Evolutionary conservation across 441 rosid species (phyloP).

Genomic region (Euphorbia corollata): DNA sequence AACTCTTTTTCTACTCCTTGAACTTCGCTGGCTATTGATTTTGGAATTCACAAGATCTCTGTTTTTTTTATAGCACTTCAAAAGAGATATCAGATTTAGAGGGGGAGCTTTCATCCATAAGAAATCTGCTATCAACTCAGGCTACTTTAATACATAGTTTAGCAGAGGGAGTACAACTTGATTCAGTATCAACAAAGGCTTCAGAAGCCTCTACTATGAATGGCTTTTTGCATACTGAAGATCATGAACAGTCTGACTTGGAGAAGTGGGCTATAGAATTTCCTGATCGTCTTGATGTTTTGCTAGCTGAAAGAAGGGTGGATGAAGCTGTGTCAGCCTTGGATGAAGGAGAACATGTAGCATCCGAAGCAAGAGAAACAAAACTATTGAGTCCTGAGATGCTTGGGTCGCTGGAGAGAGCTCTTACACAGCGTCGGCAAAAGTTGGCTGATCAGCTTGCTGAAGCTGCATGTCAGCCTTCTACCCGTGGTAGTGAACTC

Average conservation of each 20-base stretch:
- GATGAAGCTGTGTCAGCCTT: conserved; percentile 85
- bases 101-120: conserved; percentile 90
- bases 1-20: neutral
- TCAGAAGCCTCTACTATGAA: conserved; percentile 40
- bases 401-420: conserved; percentile 50
- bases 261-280: conserved; percentile 79
- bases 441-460: conserved; percentile 93
- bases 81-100: conserved; percentile 97
- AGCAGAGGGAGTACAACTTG: conserved; percentile 81
- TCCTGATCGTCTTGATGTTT: conserved; percentile 83
- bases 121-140: conserved; percentile 89
- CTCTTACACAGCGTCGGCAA: conserved; percentile 63
- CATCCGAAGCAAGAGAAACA: conserved; percentile 56
- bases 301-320: conserved; percentile 91
- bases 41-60: conserved; percentile 15
- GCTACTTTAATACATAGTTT: conserved; percentile 84
- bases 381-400: conserved; percentile 40
- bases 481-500: conserved; percentile 84
- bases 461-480: conserved; percentile 91
- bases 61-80: conserved; percentile 59
- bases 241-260: conserved; percentile 61
- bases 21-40: neutral
- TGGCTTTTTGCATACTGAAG: conserved; percentile 35
- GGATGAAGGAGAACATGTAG: conserved; percentile 72
- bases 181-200: conserved; percentile 40